Evolutionary conservation across 177 flowering plant species (phyloP).

Genomic region (Vitis hybrid): DNA sequence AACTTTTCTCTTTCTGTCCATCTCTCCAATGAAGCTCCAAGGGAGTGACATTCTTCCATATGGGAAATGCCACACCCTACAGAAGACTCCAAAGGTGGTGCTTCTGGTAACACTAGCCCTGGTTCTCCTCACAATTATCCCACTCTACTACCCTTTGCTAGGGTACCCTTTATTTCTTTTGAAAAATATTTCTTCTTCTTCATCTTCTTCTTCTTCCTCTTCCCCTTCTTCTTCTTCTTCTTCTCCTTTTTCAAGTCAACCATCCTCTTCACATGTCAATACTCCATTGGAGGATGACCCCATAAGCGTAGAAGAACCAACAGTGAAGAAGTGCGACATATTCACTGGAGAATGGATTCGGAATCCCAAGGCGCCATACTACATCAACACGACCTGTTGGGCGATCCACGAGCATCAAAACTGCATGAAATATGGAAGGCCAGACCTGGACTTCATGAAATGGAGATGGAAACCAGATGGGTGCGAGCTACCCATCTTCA

Average conservation of each 20-base stretch:
- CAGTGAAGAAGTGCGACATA: slow-evolving; percentile 32
- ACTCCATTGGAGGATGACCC: not conserved
- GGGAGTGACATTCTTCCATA: slow-evolving; percentile 8
- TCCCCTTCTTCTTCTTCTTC: not conserved
- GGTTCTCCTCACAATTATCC: slow-evolving; percentile 21
- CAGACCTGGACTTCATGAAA: slow-evolving; percentile 46
- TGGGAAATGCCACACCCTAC: not conserved
- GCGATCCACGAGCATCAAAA: slow-evolving; percentile 66
- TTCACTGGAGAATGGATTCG: slow-evolving; percentile 62
- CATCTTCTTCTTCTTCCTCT: not conserved
- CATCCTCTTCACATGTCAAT: too few relatives aligned
- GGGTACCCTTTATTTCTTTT: slow-evolving; percentile 8
- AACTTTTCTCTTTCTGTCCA: not conserved
- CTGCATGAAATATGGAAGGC: slow-evolving; percentile 60
- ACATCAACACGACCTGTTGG: slow-evolving; percentile 48
- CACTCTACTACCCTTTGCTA: slow-evolving; percentile 18
- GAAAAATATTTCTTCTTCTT: not conserved
- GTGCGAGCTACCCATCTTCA: slow-evolving; percentile 52
- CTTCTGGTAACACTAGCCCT: slow-evolving; percentile 10
- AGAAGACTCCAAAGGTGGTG: slow-evolving; percentile 13
- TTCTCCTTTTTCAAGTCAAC: too few relatives aligned
- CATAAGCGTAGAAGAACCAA: not conserved
- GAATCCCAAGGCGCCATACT: slow-evolving; percentile 50
- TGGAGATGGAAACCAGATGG: slow-evolving; percentile 68
- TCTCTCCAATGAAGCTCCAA: slow-evolving; percentile 19